These are phyloP conservation scores for Cyberlindnera nakhonratchasimensis DNA, from an alignment of 805 yeast species.

Conservation along the genomic window DNA sequence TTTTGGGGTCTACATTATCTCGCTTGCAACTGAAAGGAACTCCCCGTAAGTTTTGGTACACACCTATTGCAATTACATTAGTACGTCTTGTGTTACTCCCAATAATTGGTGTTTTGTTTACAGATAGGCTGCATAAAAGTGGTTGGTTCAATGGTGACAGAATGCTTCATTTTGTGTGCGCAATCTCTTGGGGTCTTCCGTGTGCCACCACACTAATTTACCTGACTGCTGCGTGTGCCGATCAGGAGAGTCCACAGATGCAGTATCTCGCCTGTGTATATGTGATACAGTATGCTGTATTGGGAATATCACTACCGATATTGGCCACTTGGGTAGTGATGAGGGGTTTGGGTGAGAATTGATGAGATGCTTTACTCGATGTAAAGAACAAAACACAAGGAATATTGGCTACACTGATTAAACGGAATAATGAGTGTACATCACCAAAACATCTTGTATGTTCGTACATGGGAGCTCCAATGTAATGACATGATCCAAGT, in stretches of 20 bases:
- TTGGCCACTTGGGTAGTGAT: slow-evolving; percentile 13
- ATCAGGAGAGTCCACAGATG: slow-evolving; percentile 8
- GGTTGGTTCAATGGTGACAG: slow-evolving; percentile 58
- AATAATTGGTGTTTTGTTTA: slow-evolving; percentile 53
- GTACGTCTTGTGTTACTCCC: slow-evolving; percentile 71
- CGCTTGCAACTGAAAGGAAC: slow-evolving; percentile 53
- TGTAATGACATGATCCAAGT: too few species aligned
- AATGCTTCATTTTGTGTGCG: slow-evolving; percentile 72
- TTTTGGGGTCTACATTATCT: slow-evolving; percentile 88
- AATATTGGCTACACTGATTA: too few species aligned
- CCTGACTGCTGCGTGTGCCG: slow-evolving; percentile 55
- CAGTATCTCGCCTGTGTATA: slow-evolving; percentile 1
- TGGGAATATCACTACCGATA: slow-evolving; percentile 25
- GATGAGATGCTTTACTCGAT: too few species aligned
- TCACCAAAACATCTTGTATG: too few species aligned
- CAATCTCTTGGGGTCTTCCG: slow-evolving; percentile 77
- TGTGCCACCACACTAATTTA: slow-evolving; percentile 87
- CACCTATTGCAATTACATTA: slow-evolving; percentile 56
- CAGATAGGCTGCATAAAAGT: slow-evolving; percentile 31
- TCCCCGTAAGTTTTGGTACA: slow-evolving; percentile 34
- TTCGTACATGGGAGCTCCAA: too few species aligned
- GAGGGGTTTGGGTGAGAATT: slow-evolving; percentile 3
- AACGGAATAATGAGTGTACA: too few species aligned
- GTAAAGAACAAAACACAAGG: too few species aligned
- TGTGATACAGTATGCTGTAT: slow-evolving; percentile 17